Evolutionary conservation across 805 yeast species (phyloP).

Genomic region (Candida pseudofarinosa): DNA sequence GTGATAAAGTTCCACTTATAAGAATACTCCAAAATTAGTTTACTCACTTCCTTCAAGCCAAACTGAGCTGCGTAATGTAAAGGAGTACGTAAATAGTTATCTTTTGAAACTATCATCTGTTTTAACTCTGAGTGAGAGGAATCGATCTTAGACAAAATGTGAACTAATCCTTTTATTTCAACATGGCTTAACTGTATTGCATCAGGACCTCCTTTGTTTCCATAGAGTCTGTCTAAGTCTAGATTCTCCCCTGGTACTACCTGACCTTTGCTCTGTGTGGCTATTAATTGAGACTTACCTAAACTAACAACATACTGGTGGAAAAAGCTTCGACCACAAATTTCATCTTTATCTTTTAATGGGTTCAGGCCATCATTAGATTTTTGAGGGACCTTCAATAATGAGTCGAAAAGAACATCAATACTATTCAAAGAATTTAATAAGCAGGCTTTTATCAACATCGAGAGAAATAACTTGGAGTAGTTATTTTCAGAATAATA

Average conservation of each 20-base stretch:
- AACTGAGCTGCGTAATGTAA: conserved; percentile 86
- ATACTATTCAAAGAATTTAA: conserved; percentile 55
- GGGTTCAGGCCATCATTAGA: conserved; percentile 11
- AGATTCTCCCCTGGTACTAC: conserved; percentile 43
- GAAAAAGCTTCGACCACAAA: conserved; percentile 77
- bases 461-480: conserved; percentile 51
- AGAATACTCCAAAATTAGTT: conserved; percentile 52
- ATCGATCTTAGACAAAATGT: conserved; percentile 51
- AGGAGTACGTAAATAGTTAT: conserved; percentile 77
- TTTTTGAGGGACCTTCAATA: conserved; percentile 41
- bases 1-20: conserved; percentile 58
- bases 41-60: conserved; percentile 66
- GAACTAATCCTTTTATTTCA: conserved; percentile 50
- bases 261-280: conserved; percentile 17
- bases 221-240: conserved; percentile 46
- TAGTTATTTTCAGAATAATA: conserved; percentile 45
- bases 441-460: conserved; percentile 63
- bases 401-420: conserved; percentile 46
- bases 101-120: conserved; percentile 53
- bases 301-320: conserved; percentile 79
- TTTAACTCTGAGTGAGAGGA: conserved; percentile 9
- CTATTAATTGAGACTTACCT: conserved; percentile 55
- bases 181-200: conserved; percentile 54
- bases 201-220: conserved; percentile 37
- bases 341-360: conserved; percentile 58